Evolutionary conservation across 208 protist species (phyloP).

Genomic region (Acanthamoeba divionensis): DNA sequence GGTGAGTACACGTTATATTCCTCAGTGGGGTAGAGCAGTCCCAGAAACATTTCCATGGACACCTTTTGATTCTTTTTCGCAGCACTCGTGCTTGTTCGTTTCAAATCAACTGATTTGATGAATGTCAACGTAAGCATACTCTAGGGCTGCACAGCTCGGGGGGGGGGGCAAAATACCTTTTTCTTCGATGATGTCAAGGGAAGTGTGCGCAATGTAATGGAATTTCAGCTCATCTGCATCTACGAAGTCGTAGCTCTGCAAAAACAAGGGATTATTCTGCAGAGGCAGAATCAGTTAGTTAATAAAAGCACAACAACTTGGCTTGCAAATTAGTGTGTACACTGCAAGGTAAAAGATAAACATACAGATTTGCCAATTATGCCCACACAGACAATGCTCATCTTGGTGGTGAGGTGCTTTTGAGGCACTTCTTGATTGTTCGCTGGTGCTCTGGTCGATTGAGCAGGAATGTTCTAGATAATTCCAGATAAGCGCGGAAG

Average conservation of each 20-base stretch:
- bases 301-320: not conserved
- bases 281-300: not conserved
- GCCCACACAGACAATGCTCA: conserved; percentile 16
- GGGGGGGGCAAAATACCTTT: not conserved
- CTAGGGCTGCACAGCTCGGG: too few species aligned
- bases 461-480: too few species aligned
- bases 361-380: conserved; percentile 52
- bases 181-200: conserved; percentile 62
- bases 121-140: too few species aligned
- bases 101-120: conserved; percentile 4
- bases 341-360: not conserved
- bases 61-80: not conserved
- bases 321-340: not conserved
- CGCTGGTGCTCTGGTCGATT: too few species aligned
- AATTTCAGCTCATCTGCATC: conserved; percentile 56
- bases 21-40: conserved; percentile 59
- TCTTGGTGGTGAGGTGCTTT: too few species aligned
- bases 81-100: not conserved
- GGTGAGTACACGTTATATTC: conserved; percentile 58
- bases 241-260: conserved; percentile 9
- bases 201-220: conserved; percentile 62
- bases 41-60: conserved; percentile 44
- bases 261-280: conserved; percentile 65
- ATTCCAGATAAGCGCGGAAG: too few species aligned
- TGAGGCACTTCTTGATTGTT: too few species aligned